Evolutionary conservation across 805 yeast species (phyloP).

Genomic region (Saturnispora kantuleensis): DNA sequence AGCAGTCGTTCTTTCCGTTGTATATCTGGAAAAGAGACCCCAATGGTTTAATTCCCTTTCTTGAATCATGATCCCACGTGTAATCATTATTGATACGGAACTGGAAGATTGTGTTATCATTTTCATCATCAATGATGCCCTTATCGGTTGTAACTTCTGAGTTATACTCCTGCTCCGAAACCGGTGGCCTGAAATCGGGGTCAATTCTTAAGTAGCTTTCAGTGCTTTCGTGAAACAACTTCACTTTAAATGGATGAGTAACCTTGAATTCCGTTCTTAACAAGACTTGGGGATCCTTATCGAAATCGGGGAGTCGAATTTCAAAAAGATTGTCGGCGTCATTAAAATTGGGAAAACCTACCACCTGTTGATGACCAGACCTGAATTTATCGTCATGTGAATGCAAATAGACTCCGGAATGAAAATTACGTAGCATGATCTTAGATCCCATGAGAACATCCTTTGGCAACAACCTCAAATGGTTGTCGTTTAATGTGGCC

Average conservation of each 20-base stretch:
- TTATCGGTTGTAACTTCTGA: slow-evolving; percentile 51
- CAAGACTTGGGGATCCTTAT: slow-evolving; percentile 32
- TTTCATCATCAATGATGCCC: background rate
- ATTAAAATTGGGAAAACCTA: slow-evolving; percentile 53
- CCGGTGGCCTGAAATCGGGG: slow-evolving; percentile 68
- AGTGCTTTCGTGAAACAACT: slow-evolving; percentile 63
- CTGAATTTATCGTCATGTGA: slow-evolving; percentile 55
- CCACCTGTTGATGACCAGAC: slow-evolving; percentile 64
- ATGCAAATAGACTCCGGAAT: slow-evolving; percentile 73
- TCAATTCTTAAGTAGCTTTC: slow-evolving; percentile 56
- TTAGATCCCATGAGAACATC: slow-evolving; percentile 65
- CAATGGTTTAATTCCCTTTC: slow-evolving; percentile 38
- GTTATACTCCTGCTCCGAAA: slow-evolving; percentile 84
- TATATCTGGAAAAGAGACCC: slow-evolving; percentile 62
- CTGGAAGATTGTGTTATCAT: slow-evolving; percentile 38
- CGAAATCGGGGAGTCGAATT: slow-evolving; percentile 37
- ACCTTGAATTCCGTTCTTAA: slow-evolving; percentile 17
- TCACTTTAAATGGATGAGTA: slow-evolving; percentile 45
- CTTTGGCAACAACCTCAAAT: slow-evolving; percentile 37
- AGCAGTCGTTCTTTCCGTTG: slow-evolving; percentile 61
- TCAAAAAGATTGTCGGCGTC: slow-evolving; percentile 67
- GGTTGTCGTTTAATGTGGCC: slow-evolving; percentile 39
- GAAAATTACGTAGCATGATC: slow-evolving; percentile 60
- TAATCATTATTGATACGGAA: slow-evolving; percentile 40
- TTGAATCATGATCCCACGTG: slow-evolving; percentile 25